Evolutionary conservation across 2,329 filamentous ascomycete genomes (phyloP).

Genomic region (Aspergillus ochraceoroseus): DNA sequence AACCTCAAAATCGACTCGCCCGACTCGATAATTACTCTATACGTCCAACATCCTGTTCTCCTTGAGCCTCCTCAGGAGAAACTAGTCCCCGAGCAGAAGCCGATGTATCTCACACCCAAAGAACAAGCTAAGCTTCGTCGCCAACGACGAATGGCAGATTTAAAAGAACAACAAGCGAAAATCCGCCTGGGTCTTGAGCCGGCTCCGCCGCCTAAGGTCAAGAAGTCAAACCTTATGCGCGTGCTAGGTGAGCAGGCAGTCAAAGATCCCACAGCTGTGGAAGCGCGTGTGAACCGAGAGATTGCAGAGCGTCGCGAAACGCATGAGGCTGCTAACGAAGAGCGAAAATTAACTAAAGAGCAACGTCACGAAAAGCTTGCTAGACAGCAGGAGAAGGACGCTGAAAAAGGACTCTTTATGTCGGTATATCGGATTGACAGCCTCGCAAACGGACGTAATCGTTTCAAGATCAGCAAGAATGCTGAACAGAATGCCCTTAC

Average conservation of each 20-base stretch:
- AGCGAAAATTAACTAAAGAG: slow-evolving; percentile 83
- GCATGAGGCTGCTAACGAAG: slow-evolving; percentile 74
- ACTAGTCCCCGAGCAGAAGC: slow-evolving; percentile 70
- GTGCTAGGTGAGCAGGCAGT: slow-evolving; percentile 89
- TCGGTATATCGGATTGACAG: slow-evolving; percentile 85
- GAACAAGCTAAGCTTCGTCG: slow-evolving; percentile 88
- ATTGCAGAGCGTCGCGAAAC: slow-evolving; percentile 78
- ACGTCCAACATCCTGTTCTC: slow-evolving; percentile 87
- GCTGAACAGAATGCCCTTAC: slow-evolving; percentile 84
- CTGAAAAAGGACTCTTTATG: slow-evolving; percentile 76
- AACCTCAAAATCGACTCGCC: slow-evolving; percentile 68
- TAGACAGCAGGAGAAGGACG: slow-evolving; percentile 78
- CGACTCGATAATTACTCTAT: slow-evolving; percentile 85
- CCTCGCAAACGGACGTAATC: slow-evolving; percentile 86
- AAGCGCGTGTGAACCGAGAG: slow-evolving; percentile 86
- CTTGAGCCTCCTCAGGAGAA: slow-evolving; percentile 89
- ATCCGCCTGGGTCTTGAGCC: slow-evolving; percentile 85
- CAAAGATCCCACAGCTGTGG: slow-evolving; percentile 94
- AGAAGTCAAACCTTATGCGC: slow-evolving; percentile 95
- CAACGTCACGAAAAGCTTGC: slow-evolving; percentile 78
- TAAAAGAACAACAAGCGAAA: slow-evolving; percentile 96
- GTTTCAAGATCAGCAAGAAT: slow-evolving; percentile 89
- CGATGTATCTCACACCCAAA: slow-evolving; percentile 85
- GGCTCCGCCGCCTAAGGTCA: slow-evolving; percentile 89
- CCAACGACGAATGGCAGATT: slow-evolving; percentile 82